Evolutionary conservation across 108 stramenopile genomes (phyloP), one percentile per base, ranked within the genome.

Genomic region (Mediolabrus comicus): DNA sequence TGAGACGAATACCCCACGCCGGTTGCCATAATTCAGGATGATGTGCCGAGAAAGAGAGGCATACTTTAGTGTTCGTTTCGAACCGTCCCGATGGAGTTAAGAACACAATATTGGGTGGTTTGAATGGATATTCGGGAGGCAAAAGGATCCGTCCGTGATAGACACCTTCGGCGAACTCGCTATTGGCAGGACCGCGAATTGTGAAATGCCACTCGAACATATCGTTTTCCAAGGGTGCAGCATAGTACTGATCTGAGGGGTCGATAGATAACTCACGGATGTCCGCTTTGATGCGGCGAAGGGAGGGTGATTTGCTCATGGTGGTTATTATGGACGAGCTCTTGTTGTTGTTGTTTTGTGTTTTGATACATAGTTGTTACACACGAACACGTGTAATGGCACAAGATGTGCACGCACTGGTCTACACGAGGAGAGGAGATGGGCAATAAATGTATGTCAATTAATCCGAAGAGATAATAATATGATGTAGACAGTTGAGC

Each of bases 21-120:
- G 83, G 82, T 63, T 81, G 96, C 99, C 99, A 99, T 66, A 96
- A 73, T 83, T 99, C 99, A 0, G 97, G 97, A 84, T 99, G 99
- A 67, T 88, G 93, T 12, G 97, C 95, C 16, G 90, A 88, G 63
- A 98, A 98, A 28, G 86, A 89, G 13, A 99, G 74, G 75, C 99
- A 99, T 34, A 99, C 86, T 81, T 99, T 99, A 4, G 82, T 92
- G 57, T 92, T 87, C 12, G 90, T 91, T 73, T 95, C 95, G 77
- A 98, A 99, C 3, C 99, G 90, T 26, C 99, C 99, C 49, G 96
- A 95, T 7, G 89, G 89, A 12, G 98, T 99, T 17, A 95, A 51
- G 77, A 99, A 96, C 16, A 98, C 65, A 53, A 99, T 97, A 81
- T 98, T 86, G 28, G 99, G 99, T 7, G 99, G 99, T 70, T 98